A percentile compares a stretch with the other conserved stretches of the same genome.
Conservation (phyloP, 192 early-diverging fungal species). For the Coemansia sp. region DNA sequence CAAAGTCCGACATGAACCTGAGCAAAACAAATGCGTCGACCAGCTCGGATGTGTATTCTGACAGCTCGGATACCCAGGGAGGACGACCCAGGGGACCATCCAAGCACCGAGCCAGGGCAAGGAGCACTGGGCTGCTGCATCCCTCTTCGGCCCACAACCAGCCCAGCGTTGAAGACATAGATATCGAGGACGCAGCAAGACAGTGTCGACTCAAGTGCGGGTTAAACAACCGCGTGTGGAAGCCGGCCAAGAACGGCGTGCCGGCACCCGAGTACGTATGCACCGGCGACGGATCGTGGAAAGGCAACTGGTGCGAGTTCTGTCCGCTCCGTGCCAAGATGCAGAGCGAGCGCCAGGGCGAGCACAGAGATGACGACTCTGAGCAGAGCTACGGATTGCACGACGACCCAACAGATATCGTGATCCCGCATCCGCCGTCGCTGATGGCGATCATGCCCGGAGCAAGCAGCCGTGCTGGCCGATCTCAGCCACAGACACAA, state of each 20-base stretch:
- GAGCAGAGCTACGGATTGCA: slow-evolving; percentile 43
- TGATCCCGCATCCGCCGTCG: slow-evolving; percentile 49
- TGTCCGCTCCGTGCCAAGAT: slow-evolving; percentile 38
- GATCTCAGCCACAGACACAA: background rate
- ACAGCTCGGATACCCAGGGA: background rate
- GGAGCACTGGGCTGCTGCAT: slow-evolving; percentile 28
- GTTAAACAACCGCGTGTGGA: slow-evolving; percentile 10
- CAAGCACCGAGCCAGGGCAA: slow-evolving; percentile 1
- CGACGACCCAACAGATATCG: slow-evolving; percentile 45
- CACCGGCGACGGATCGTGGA: slow-evolving; percentile 25
- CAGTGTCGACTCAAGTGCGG: slow-evolving; percentile 31
- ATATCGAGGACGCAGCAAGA: slow-evolving; percentile 41
- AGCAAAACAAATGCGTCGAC: slow-evolving; percentile 1
- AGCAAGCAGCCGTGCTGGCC: slow-evolving; percentile 2
- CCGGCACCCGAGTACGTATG: slow-evolving; percentile 23
- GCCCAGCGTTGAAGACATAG: background rate
- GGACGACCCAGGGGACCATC: background rate
- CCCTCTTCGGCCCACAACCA: background rate
- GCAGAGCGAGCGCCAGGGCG: slow-evolving; percentile 1
- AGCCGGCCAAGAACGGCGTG: slow-evolving; percentile 20
- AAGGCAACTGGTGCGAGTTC: slow-evolving; percentile 49
- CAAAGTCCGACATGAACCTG: slow-evolving; percentile 38
- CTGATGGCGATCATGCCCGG: slow-evolving; percentile 27
- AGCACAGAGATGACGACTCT: background rate
- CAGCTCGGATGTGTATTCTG: background rate